Base-by-base conservation (phyloP, 2,329 filamentous ascomycete genomes). In the Aspergillus neoniger region DNA sequence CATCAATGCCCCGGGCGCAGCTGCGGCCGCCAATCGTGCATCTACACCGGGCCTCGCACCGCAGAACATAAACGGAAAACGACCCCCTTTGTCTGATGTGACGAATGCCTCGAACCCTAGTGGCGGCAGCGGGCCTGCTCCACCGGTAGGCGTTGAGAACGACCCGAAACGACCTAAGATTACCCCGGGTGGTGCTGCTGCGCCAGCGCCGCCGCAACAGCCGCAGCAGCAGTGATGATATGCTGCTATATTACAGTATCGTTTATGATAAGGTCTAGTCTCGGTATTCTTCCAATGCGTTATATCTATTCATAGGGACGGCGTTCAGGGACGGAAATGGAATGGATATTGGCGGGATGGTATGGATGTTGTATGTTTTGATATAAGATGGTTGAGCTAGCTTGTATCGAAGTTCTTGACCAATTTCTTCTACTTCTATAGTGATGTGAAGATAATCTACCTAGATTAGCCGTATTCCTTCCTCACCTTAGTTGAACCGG, bases 11-110 rank as follows among this genome's bases (percentile, higher is more conserved):
- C 53, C 70, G 19, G 69, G 65, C 47, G 57, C 60, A 28, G 59
- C 63, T 5, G 70, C 67, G 2, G 59, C 63, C 5, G 61, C 60
- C 28, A 69, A 68, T n/a, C 63, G 70, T 44, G 60, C 55, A 25
- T 56, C 38, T 41, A 38, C 21, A 3, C 23, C 38, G 9, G 57
- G 3, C 60, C 68, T 28, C 63, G 62, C 69, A 5, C 72, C 70
- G 10, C 70, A 71, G 28, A 75, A 75, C 57, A 28, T 67, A 5
- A 77, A 78, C 28, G 75, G 76, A 9, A 80, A 79, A 62, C 74
- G 79, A 38, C 78, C 77, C 25, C 78, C 79, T 7, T 64, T 81
- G 25, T 73, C 69, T n/a, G 79, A 81, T 59, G 71, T 80, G 53
- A 80, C 79, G n/a, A 81, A 81, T 65, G 71, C 70, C 32, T 63